Conservation (phyloP, 805 yeast species). For the Wickerhamiella occidentalis region DNA sequence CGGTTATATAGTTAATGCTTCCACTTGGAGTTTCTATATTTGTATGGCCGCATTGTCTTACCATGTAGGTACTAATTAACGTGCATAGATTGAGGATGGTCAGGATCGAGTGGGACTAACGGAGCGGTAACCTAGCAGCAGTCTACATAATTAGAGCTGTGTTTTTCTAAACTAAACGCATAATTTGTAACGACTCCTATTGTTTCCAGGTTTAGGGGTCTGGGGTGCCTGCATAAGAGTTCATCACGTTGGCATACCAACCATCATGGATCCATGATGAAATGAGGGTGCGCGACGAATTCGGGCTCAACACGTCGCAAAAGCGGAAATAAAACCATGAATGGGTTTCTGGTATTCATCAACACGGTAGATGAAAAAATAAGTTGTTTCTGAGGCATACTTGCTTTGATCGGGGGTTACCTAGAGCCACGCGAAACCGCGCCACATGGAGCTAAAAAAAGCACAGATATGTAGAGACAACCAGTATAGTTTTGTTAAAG, state of each 20-base stretch:
- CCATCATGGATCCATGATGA: slow-evolving; percentile 4
- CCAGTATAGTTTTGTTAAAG: not conserved
- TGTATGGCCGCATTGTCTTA: not conserved
- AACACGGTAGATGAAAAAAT: not conserved
- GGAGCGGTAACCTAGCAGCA: too few relatives aligned
- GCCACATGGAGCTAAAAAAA: too few relatives aligned
- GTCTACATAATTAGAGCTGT: too few relatives aligned
- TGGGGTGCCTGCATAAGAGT: not conserved
- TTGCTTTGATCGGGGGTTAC: not conserved
- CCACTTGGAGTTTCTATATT: not conserved
- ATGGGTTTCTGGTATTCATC: not conserved
- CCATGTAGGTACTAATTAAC: not conserved
- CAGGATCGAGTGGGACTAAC: too few relatives aligned
- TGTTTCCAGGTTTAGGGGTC: not conserved
- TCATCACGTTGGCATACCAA: slow-evolving; percentile 2
- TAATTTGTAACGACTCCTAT: too few relatives aligned
- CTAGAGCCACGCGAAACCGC: too few relatives aligned
- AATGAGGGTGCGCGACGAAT: not conserved
- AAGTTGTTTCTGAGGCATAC: too few relatives aligned
- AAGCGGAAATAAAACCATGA: not conserved
- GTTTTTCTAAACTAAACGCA: too few relatives aligned
- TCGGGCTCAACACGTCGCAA: not conserved
- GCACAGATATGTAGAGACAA: not conserved
- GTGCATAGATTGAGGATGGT: not conserved
- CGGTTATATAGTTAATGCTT: too few relatives aligned